Conservation (phyloP, 202 grass and related monocot species). For the Carex arenaria region DNA sequence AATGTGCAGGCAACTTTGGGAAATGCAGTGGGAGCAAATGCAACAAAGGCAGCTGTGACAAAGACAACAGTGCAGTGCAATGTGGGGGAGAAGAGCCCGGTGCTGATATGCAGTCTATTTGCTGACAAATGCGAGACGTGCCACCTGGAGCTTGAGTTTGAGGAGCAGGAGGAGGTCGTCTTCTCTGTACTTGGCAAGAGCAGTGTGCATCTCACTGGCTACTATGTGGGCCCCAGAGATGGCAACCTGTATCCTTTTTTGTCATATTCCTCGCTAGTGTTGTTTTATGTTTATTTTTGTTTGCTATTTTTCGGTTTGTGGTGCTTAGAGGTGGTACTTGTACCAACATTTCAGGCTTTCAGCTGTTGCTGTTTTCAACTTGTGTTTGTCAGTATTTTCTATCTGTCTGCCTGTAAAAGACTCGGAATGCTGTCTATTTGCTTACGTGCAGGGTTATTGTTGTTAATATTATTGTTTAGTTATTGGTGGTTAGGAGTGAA, state of each 20-base stretch:
- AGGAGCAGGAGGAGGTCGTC: constrained; percentile 61
- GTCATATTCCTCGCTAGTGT: background rate
- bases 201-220: constrained; percentile 60
- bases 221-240: constrained; percentile 34
- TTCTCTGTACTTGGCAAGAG: constrained; percentile 64
- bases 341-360: background rate
- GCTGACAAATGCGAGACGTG: constrained; percentile 48
- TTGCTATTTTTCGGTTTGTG: background rate
- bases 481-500: background rate
- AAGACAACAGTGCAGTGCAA: constrained; percentile 74
- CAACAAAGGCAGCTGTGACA: background rate
- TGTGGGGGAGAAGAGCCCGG: constrained; percentile 62
- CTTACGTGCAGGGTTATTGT: background rate
- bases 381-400: background rate
- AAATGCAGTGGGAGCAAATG: background rate
- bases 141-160: constrained; percentile 79
- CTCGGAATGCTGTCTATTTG: background rate
- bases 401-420: background rate
- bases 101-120: constrained; percentile 71
- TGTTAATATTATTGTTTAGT: background rate
- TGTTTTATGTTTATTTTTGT: background rate
- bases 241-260: constrained; percentile 60
- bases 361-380: background rate
- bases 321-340: background rate
- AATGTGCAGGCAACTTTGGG: constrained; percentile 22